Conservation (phyloP, 164 flowering plant species). For the Macadamia tetraphylla region DNA sequence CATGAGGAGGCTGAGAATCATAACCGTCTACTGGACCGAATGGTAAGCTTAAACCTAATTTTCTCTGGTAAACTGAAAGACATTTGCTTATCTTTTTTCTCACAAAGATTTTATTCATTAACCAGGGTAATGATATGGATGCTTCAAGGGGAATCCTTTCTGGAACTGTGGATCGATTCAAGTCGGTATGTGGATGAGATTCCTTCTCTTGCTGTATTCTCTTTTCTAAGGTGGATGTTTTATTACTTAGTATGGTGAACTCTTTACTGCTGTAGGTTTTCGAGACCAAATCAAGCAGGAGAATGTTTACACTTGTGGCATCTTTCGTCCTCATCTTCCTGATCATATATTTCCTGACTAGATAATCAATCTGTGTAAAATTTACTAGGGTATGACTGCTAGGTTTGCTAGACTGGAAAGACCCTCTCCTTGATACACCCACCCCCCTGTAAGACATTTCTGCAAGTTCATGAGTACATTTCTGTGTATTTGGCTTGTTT, state of each 20-base stretch:
- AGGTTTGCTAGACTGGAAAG: not conserved
- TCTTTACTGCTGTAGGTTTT: slow-evolving; percentile 44
- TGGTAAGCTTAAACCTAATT: slow-evolving; percentile 34
- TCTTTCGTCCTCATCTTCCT: slow-evolving; percentile 48
- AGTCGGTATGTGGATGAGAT: slow-evolving; percentile 40
- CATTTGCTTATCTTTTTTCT: not conserved
- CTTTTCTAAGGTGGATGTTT: not conserved
- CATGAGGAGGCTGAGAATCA: slow-evolving; percentile 75
- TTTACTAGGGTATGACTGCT: not conserved
- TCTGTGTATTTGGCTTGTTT: not conserved
- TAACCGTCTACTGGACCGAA: slow-evolving; percentile 65
- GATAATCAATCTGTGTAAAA: slow-evolving; percentile 26
- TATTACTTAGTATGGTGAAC: not conserved
- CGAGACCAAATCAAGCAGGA: slow-evolving; percentile 69
- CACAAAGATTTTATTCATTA: slow-evolving; percentile 8
- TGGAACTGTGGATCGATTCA: slow-evolving; percentile 82
- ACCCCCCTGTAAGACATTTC: not conserved
- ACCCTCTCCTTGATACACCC: not conserved
- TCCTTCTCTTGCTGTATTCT: not conserved
- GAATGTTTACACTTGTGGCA: slow-evolving; percentile 48
- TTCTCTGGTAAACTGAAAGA: not conserved
- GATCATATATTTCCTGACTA: slow-evolving; percentile 47
- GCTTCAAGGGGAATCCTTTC: slow-evolving; percentile 79
- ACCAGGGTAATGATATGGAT: slow-evolving; percentile 85
- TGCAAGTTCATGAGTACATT: not conserved